Evolutionary conservation across 257 asterid species (phyloP), one percentile per base, ranked within the genome.

Genomic region (Capsicum pubescens): DNA sequence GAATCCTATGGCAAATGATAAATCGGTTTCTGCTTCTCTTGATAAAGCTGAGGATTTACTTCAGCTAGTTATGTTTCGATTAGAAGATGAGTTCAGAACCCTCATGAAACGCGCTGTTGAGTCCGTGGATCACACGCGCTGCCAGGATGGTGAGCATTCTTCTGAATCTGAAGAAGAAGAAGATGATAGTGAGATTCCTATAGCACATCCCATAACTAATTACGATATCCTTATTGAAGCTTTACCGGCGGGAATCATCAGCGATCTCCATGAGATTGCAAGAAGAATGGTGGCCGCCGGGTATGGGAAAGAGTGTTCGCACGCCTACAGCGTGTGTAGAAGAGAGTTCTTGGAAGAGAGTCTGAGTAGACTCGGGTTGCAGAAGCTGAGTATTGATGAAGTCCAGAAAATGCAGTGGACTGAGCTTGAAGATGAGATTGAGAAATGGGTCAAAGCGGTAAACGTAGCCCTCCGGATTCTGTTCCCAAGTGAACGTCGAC

Each of bases 201-300:
- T 44, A 16, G 98, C 98, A 48, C 95, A 91, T 82, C 99, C 97
- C 63, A 85, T 97, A 2, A 88, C 93, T 26, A 95, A 93, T 42
- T 97, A 93, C 83, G 95, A 92, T 79, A 90, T 97, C 54, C 84
- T 95, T 12, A 97, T 97, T 59, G 99, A 94, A 82, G 97, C 97
- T 1, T 90, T 97, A 8, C 99, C 98, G 39, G 84, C 94, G 9
- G 97, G 96, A 3, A 89, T 94, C 55, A 90, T 95, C 83, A 90
- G 89, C 39, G 97, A 95, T 74, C 83, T 97, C 55, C 97, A 92
- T 88, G 97, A 91, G 88, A 97, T 95, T 71, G 95, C 93, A 17
- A 93, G 89, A 90, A 89, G 98, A 85, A 97, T 97, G 99, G 98
- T 93, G 83, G 95, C 90, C n/a, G 99, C 98, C 0, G 99, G 99